phyloP scores from a whole-genome alignment of 2,329 filamentous ascomycete species.

The Botryotinia calthae region DNA sequence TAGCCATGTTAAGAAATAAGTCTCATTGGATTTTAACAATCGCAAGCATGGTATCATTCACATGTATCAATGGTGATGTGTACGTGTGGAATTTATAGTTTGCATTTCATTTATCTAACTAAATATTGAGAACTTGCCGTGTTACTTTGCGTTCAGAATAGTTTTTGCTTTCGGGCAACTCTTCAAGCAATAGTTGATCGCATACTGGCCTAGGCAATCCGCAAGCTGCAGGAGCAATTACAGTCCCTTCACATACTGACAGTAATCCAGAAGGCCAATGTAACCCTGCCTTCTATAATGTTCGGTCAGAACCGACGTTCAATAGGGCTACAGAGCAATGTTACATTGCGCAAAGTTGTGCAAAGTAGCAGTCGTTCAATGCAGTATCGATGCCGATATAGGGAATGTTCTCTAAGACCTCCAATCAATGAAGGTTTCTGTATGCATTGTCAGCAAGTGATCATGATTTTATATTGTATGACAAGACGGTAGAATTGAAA shows the following conservation, averaged over 20 bases:
- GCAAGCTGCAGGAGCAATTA: neutral
- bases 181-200: neutral
- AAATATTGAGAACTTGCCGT: neutral
- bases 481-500: slow-evolving; percentile 39
- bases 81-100: neutral
- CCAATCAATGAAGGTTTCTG: slow-evolving; percentile 41
- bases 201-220: neutral
- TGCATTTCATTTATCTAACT: neutral
- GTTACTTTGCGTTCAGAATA: no score
- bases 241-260: neutral
- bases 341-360: neutral
- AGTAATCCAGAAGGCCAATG: neutral
- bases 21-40: neutral
- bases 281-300: neutral
- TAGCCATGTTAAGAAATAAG: neutral
- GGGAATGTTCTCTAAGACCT: neutral
- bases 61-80: neutral
- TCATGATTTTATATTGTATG: slow-evolving; percentile 42
- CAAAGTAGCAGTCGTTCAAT: neutral
- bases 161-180: neutral
- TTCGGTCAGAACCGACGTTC: no score
- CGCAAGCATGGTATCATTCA: neutral
- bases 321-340: neutral
- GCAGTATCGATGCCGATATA: neutral
- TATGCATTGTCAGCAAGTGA: slow-evolving; percentile 52